Evolutionary conservation across 1,284 basidiomycete genomes (phyloP).

Genomic region (Cryptococcus sp.): DNA sequence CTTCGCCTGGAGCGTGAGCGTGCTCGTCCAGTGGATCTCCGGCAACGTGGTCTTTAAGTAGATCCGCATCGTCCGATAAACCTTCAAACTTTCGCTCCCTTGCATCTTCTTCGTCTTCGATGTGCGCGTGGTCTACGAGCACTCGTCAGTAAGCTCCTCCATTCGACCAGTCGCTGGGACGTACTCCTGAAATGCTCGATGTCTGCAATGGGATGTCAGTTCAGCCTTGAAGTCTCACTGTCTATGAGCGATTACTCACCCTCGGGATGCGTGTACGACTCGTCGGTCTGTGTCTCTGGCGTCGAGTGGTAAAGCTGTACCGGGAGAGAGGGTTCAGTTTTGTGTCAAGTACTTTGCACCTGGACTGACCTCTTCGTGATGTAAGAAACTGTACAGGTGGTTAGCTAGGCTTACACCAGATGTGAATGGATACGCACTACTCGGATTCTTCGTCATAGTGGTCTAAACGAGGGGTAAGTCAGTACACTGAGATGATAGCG

Average conservation of each 20-base stretch:
- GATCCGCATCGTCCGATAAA: slow-evolving; percentile 38
- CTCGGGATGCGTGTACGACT: slow-evolving; percentile 89
- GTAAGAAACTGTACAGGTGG: slow-evolving; percentile 63
- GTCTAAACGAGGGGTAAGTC: slow-evolving; percentile 22
- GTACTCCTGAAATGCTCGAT: slow-evolving; percentile 47
- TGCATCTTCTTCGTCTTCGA: slow-evolving; percentile 75
- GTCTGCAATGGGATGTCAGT: slow-evolving; percentile 18
- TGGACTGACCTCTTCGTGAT: slow-evolving; percentile 73
- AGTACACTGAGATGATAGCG: neutral
- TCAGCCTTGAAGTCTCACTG: neutral
- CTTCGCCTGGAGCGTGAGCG: slow-evolving; percentile 33
- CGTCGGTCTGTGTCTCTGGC: slow-evolving; percentile 95
- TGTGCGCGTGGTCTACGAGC: slow-evolving; percentile 72
- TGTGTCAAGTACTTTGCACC: neutral
- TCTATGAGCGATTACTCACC: slow-evolving; percentile 57
- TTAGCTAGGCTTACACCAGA: neutral
- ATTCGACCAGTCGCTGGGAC: slow-evolving; percentile 3
- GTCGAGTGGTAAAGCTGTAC: slow-evolving; percentile 86
- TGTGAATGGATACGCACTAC: slow-evolving; percentile 47
- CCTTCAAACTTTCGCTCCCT: slow-evolving; percentile 52
- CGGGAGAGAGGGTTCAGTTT: slow-evolving; percentile 3
- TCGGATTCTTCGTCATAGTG: slow-evolving; percentile 57
- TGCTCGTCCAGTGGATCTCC: slow-evolving; percentile 47
- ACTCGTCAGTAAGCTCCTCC: slow-evolving; percentile 55
- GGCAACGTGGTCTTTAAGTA: slow-evolving; percentile 43